These are phyloP conservation scores for Pyrenula aspistea DNA, from an alignment of 495 filamentous ascomycete genomes.

Conservation along the genomic window DNA sequence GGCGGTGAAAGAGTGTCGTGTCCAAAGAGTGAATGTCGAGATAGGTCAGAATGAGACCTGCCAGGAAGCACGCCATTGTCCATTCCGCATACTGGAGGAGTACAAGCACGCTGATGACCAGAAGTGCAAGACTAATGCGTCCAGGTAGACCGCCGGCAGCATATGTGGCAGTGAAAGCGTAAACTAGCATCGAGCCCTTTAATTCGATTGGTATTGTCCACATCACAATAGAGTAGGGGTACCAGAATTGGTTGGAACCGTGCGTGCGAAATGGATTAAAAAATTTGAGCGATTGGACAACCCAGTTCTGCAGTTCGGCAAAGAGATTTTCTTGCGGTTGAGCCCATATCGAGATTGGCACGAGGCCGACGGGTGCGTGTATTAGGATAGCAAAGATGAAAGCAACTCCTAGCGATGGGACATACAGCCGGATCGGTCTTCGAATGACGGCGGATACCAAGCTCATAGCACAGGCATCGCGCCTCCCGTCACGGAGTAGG, in stretches of 20 bases:
- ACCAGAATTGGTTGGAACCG: constrained; percentile 1
- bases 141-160: neutral
- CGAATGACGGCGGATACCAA: constrained; percentile 3
- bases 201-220: constrained; percentile 4
- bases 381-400: constrained; percentile 4
- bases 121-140: neutral
- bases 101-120: neutral
- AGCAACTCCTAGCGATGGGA: neutral
- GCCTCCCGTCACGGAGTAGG: neutral
- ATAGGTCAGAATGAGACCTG: constrained; percentile 1
- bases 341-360: neutral
- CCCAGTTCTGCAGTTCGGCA: constrained; percentile 3
- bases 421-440: constrained; percentile 2
- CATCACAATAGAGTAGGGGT: neutral
- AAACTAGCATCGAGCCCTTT: constrained; percentile 3
- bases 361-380: constrained; percentile 2
- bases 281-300: neutral
- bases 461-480: neutral
- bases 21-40: neutral
- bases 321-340: constrained; percentile 2
- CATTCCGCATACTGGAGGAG: constrained; percentile 2
- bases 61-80: constrained; percentile 8
- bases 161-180: neutral
- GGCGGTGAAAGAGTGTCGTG: neutral
- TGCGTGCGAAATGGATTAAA: constrained; percentile 5